phyloP scores from a whole-genome alignment of 129 eudicot genomes.

The Pulicaria dysenterica region DNA sequence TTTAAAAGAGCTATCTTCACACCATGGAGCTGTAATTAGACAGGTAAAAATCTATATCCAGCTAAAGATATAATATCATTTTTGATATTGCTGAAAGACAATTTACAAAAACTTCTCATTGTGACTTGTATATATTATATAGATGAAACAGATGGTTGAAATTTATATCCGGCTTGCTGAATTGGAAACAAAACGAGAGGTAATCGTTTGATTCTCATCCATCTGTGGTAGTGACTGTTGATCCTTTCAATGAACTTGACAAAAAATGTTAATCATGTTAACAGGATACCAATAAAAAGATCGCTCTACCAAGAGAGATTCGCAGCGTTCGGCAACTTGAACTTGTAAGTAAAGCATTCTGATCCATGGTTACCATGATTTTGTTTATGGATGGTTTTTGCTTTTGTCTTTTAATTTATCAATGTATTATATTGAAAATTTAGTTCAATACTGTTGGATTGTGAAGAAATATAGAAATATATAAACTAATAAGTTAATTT shows the following conservation, averaged over 20 bases:
- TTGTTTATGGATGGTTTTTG: not conserved
- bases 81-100: not conserved
- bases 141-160: constrained; percentile 98
- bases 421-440: not conserved
- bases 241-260: not conserved
- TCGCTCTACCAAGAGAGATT: constrained; percentile 87
- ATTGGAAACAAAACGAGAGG: constrained; percentile 93
- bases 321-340: constrained; percentile 87
- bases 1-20: constrained; percentile 65
- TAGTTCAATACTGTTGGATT: not conserved
- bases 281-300: constrained; percentile 88
- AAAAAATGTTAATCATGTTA: not conserved
- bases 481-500: constrained; percentile 6
- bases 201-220: constrained; percentile 25
- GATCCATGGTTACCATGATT: not conserved
- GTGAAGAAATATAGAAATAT: not conserved
- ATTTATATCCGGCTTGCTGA: constrained; percentile 95
- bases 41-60: constrained; percentile 48
- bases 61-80: constrained; percentile 1
- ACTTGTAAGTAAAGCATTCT: constrained; percentile 62
- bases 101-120: constrained; percentile 8
- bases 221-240: constrained; percentile 16
- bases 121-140: constrained; percentile 24
- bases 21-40: constrained; percentile 77
- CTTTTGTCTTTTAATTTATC: not conserved